Conservation (phyloP, 257 asterid genomes). For the Fraxinus pennsylvanica region DNA sequence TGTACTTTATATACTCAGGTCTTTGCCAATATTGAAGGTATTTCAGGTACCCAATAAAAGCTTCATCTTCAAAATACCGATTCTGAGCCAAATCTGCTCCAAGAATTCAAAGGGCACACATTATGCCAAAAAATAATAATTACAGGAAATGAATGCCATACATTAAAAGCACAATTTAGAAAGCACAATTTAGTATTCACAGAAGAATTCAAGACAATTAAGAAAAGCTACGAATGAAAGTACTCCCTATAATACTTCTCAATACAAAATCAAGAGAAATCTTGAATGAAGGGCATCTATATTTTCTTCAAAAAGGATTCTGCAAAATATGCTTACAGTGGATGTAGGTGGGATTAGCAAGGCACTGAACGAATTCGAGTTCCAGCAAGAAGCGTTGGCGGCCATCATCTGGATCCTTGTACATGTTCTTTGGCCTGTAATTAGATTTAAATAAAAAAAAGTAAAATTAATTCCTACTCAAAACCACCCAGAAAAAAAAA, state of each 20-base stretch:
- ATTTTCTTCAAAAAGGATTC: background rate
- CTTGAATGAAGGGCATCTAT: background rate
- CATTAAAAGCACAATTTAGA: background rate
- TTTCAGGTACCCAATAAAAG: conserved; percentile 84
- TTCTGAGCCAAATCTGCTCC: conserved; percentile 93
- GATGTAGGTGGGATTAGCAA: conserved; percentile 87
- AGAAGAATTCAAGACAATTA: background rate
- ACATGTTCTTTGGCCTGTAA: conserved; percentile 52
- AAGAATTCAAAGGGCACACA: conserved; percentile 8
- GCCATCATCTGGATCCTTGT: conserved; percentile 93
- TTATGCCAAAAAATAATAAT: conserved; percentile 2
- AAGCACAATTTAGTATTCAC: background rate
- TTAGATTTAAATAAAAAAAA: background rate
- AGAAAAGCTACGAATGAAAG: background rate
- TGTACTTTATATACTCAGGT: conserved; percentile 81
- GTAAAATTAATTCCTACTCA: background rate
- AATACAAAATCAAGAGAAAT: background rate
- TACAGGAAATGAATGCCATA: background rate
- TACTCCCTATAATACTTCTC: background rate
- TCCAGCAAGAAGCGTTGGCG: conserved; percentile 88
- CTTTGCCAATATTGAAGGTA: conserved; percentile 97
- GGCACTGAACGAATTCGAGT: conserved; percentile 89
- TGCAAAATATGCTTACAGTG: conserved; percentile 45
- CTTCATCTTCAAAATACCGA: conserved; percentile 90
- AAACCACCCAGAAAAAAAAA: background rate